Evolutionary conservation across 495 filamentous ascomycete species (phyloP), one percentile per base, ranked within the genome.

Genomic region (Penicillium mononematosum): DNA sequence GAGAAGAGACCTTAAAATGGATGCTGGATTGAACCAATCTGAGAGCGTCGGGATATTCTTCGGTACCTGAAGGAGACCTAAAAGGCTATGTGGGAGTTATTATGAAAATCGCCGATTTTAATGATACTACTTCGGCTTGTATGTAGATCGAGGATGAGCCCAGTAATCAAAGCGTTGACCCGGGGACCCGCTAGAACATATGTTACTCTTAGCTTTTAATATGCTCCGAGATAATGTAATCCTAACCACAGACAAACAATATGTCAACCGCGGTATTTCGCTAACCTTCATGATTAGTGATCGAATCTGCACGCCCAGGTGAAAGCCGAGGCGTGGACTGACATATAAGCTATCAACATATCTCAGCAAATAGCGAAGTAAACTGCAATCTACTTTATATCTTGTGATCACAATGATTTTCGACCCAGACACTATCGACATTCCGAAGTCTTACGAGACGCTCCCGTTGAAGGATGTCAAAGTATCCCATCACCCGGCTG

Each of bases 381-480:
- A 20, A 31, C n/a, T 19, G 0, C 7, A 14, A 10, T 14, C 27
- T 10, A 17, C 14, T 32, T 29, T 1, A 31, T 12, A 10, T 19
- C 2, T 29, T 19, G n/a, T 52, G 3, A 34, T 9, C 50, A 36
- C 31, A 4, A 45, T 54, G 41, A 45, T 45, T 10, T 20, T 44
- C 2, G 27, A 45, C 20, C 42, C 52, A 27, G 52, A 38, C 12
- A 44, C 27, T 16, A 17, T 45, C 25, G 17, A 32, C 19, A 50
- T 51, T n/a, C 49, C 49, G 36, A 51, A 50, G 31, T 66, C 63
- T 8, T 66, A 66, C 29, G 56, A 58, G 38, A 50, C 61, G 36
- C 67, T 81, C 44, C 75, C 77, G 3, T 71, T 49, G 47, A 69
- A 51, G 22, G 58, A 81, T 47, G 77, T 83, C 62, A 70, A 70